Evolutionary conservation across 1,139 yeast genomes (phyloP).

Genomic region (Yamadazyma sp.): DNA sequence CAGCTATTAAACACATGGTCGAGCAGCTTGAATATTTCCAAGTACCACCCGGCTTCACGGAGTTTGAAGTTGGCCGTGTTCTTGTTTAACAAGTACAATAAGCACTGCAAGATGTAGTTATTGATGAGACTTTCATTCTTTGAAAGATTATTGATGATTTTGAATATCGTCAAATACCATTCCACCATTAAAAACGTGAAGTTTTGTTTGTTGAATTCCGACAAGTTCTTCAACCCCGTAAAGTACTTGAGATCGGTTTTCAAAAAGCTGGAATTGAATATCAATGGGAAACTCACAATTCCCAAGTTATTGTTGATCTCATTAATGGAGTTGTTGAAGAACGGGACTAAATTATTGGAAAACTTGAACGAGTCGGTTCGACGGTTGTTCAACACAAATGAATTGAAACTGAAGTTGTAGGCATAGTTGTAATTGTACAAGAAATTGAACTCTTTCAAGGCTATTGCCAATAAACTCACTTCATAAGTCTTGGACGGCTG

Average conservation of each 20-base stretch:
- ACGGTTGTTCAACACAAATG: slow-evolving; percentile 12
- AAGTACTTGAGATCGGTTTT: slow-evolving; percentile 9
- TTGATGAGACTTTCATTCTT: slow-evolving; percentile 20
- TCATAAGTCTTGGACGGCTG: slow-evolving; percentile 35
- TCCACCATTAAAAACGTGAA: slow-evolving; percentile 30
- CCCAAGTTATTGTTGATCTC: slow-evolving; percentile 44
- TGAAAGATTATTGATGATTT: slow-evolving; percentile 27
- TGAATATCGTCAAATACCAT: slow-evolving; percentile 41
- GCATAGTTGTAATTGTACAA: slow-evolving; percentile 14
- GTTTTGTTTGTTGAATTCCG: slow-evolving; percentile 11
- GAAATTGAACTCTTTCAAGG: slow-evolving; percentile 40
- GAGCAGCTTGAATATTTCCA: slow-evolving; percentile 15
- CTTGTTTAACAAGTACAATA: slow-evolving; percentile 24
- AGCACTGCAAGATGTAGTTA: slow-evolving; percentile 30
- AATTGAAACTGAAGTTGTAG: slow-evolving; percentile 12
- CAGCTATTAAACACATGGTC: slow-evolving; percentile 23
- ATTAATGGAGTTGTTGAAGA: slow-evolving; percentile 23
- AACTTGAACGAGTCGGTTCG: slow-evolving; percentile 15
- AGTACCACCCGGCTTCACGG: slow-evolving; percentile 12
- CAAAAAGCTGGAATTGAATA: slow-evolving; percentile 35
- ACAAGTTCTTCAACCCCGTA: slow-evolving; percentile 6
- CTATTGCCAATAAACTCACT: slow-evolving; percentile 40
- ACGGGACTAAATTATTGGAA: slow-evolving; percentile 15
- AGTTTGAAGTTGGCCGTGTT: slow-evolving; percentile 14
- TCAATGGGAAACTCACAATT: slow-evolving; percentile 45